Base-by-base conservation (phyloP, 2,329 filamentous ascomycete species). In the Xylariaceae sp. region DNA sequence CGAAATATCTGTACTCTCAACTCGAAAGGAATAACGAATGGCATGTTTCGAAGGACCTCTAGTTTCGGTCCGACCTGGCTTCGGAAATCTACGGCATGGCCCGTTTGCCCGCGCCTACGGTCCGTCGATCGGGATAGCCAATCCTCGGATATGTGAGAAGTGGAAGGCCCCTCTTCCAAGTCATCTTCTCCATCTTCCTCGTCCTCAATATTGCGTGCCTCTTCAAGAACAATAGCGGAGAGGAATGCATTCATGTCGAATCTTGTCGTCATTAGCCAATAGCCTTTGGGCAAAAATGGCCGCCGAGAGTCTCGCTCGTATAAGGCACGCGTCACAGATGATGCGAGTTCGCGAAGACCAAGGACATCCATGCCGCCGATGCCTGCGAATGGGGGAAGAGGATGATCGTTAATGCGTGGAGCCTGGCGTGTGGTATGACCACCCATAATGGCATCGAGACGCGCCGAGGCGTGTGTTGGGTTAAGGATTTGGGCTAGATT, bases 41-140 rank as follows among this genome's bases (percentile, higher is more conserved):
- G 94, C 85, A 99, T 95, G 62, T 97, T 95, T 58, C 94, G 86
- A 44, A 99, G 71, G 5, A 99, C 88, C 63, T 96, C 91, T 10
- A 96, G 75, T 58, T 92, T 86, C 1, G 94, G 92, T 0, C 87
- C 89, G 53, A 96, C 83, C 12, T 86, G 80, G 42, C 91, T 88
- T 19, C 95, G 71, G 53, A 88, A 81, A 56, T 88, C 83, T 58
- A 85, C 83, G 35, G 85, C 78, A 39, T 84, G 83, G 6, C 80
- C 77, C 62, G 83, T 83, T 55, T 83, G 80, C 61, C 89, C 83
- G 56, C 83, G 80, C 36, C 81, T 80, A 40, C 87, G 17, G 85
- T 71, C 42, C 82, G 78, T 78, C 44, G 85, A 81, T 32, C 83
- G 81, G 11, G 82, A 81, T 50, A 83, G 72, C 32, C 80, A 74